These are phyloP conservation scores for Cercophora sp. DNA, from an alignment of 495 filamentous ascomycete species.

Conservation along the genomic window DNA sequence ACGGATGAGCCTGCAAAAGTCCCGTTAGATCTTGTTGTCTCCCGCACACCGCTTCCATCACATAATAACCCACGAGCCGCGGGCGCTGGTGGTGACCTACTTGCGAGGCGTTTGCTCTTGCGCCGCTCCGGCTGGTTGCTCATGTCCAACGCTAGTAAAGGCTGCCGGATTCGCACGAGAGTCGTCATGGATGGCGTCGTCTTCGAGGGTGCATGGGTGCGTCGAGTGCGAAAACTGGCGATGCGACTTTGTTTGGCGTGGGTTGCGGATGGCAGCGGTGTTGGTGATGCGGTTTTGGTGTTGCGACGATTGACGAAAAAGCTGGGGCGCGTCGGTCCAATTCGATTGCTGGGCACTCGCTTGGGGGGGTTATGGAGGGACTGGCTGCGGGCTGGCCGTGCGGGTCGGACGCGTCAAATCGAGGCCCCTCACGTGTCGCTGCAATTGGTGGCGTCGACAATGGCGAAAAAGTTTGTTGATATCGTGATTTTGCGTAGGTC, in stretches of 20 bases:
- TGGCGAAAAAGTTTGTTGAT: neutral
- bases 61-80: neutral
- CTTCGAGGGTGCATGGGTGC: constrained; percentile 26
- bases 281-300: neutral
- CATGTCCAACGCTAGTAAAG: constrained; percentile 58
- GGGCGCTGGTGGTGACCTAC: too few species aligned
- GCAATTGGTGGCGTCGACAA: neutral
- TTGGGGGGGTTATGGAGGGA: neutral
- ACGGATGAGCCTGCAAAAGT: constrained; percentile 33
- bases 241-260: neutral
- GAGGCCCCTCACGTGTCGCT: neutral
- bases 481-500: neutral
- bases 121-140: constrained; percentile 53
- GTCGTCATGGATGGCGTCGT: constrained; percentile 58
- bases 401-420: constrained; percentile 6
- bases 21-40: constrained; percentile 14
- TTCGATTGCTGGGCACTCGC: constrained; percentile 4
- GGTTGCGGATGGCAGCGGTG: neutral
- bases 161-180: constrained; percentile 54
- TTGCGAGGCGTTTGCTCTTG: constrained; percentile 54
- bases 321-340: constrained; percentile 14
- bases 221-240: neutral
- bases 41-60: neutral
- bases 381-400: neutral
- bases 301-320: neutral